A percentile compares a stretch with the other conserved stretches of the same genome.
phyloP scores from a whole-genome alignment of 1,284 basidiomycete species.

The Ganoderma sp. region DNA sequence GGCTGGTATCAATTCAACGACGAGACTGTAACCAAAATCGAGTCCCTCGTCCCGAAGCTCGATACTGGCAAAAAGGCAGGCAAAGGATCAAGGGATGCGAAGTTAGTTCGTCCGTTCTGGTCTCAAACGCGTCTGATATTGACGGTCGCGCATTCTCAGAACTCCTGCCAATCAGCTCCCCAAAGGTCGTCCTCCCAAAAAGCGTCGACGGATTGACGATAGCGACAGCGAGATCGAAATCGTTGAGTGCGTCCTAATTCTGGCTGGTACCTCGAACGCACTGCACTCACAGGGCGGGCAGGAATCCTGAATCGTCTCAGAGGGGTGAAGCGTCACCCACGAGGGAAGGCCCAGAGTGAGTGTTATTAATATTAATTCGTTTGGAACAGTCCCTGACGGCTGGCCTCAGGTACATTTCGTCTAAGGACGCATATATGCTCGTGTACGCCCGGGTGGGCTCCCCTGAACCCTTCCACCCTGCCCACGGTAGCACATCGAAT shows the following conservation, averaged over 20 bases:
- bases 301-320: constrained; percentile 19
- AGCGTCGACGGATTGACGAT: constrained; percentile 57
- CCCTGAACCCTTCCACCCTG: background rate
- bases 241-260: constrained; percentile 32
- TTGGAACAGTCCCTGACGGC: background rate
- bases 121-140: constrained; percentile 2
- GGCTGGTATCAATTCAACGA: constrained; percentile 94
- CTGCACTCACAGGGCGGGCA: background rate
- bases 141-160: constrained; percentile 14
- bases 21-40: constrained; percentile 71
- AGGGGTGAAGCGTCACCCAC: constrained; percentile 14
- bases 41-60: constrained; percentile 54
- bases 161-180: constrained; percentile 33
- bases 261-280: background rate
- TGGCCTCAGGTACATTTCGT: constrained; percentile 47
- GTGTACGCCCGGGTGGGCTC: constrained; percentile 67
- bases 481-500: constrained; percentile 11
- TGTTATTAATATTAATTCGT: background rate
- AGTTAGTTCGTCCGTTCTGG: constrained; percentile 15
- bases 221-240: constrained; percentile 64
- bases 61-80: constrained; percentile 21
- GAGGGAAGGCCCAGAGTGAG: constrained; percentile 33
- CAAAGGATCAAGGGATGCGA: constrained; percentile 25
- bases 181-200: constrained; percentile 44
- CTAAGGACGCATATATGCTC: constrained; percentile 92